Evolutionary conservation across 2,329 filamentous ascomycete genomes (phyloP).

Genomic region (Sordariomycetes sp.): DNA sequence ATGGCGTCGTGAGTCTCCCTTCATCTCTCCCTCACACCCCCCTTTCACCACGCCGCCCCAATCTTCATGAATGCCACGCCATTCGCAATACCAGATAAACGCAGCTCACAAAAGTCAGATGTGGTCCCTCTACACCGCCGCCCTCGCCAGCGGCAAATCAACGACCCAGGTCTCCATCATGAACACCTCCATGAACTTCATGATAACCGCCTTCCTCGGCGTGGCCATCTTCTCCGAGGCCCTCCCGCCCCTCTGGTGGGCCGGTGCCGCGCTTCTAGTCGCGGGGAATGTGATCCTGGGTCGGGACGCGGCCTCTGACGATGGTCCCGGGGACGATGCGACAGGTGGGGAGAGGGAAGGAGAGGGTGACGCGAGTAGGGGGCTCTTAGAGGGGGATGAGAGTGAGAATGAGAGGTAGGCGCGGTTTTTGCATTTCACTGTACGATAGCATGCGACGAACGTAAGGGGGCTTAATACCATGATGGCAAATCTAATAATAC

Average conservation of each 20-base stretch:
- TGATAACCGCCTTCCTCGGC: conserved; percentile 65
- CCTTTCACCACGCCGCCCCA: neutral
- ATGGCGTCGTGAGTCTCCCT: conserved; percentile 47
- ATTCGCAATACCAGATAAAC: neutral
- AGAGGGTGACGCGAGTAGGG: conserved; percentile 11
- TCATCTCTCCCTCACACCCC: conserved; percentile 1
- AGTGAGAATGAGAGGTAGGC: neutral
- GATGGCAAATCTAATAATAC: neutral
- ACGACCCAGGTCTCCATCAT: conserved; percentile 74
- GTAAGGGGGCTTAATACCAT: neutral
- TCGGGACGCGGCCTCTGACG: conserved; percentile 28
- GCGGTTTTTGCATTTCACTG: neutral
- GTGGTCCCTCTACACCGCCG: conserved; percentile 76
- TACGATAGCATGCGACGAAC: neutral
- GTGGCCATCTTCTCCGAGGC: conserved; percentile 60
- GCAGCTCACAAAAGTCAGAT: conserved; percentile 32
- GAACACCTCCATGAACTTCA: conserved; percentile 74
- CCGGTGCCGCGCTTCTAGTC: conserved; percentile 61
- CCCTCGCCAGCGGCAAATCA: conserved; percentile 61
- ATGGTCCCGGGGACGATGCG: conserved; percentile 22
- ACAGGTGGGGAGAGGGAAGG: conserved; percentile 24
- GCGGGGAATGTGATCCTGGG: conserved; percentile 72
- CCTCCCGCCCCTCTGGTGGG: conserved; percentile 66
- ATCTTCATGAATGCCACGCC: neutral
- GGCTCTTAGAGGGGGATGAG: conserved; percentile 13